Conservation (phyloP, 2,329 filamentous ascomycete genomes). For the Microthyrium microscopicum region DNA sequence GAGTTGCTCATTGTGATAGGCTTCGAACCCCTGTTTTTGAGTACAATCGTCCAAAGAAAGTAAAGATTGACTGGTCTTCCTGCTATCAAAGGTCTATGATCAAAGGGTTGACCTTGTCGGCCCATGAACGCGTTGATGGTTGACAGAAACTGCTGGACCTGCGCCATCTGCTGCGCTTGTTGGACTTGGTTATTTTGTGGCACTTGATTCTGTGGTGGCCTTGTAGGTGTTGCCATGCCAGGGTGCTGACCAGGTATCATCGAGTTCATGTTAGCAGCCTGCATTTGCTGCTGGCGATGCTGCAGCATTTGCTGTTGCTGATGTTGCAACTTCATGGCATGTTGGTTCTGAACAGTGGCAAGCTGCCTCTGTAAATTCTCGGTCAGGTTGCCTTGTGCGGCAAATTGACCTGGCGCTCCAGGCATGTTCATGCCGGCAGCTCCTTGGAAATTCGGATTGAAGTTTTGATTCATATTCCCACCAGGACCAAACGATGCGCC, state of each 20-base stretch:
- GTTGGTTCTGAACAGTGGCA: slow-evolving; percentile 55
- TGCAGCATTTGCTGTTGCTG: slow-evolving; percentile 45
- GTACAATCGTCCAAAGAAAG: slow-evolving; percentile 60
- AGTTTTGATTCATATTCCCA: slow-evolving; percentile 16
- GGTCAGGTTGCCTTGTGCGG: slow-evolving; percentile 4
- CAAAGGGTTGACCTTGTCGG: slow-evolving; percentile 54
- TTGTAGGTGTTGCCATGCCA: slow-evolving; percentile 17
- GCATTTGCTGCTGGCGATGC: slow-evolving; percentile 20
- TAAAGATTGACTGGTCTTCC: slow-evolving; percentile 60
- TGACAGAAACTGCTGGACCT: slow-evolving; percentile 36
- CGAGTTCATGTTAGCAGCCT: slow-evolving; percentile 21
- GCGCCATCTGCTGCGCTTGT: slow-evolving; percentile 10
- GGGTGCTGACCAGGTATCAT: slow-evolving; percentile 15
- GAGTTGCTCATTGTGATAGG: slow-evolving; percentile 50
- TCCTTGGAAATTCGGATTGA: slow-evolving; percentile 21
- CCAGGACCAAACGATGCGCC: background rate
- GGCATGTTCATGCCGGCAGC: slow-evolving; percentile 12
- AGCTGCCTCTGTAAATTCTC: slow-evolving; percentile 4
- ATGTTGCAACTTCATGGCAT: slow-evolving; percentile 71
- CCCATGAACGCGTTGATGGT: slow-evolving; percentile 65
- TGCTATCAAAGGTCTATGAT: slow-evolving; percentile 55
- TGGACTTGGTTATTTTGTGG: slow-evolving; percentile 1
- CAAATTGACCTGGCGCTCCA: slow-evolving; percentile 16
- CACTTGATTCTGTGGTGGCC: slow-evolving; percentile 6
- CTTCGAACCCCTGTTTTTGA: slow-evolving; percentile 62